Evolutionary conservation across 805 yeast genomes (phyloP), one percentile per base, ranked within the genome.

Genomic region (Spathaspora sp.): DNA sequence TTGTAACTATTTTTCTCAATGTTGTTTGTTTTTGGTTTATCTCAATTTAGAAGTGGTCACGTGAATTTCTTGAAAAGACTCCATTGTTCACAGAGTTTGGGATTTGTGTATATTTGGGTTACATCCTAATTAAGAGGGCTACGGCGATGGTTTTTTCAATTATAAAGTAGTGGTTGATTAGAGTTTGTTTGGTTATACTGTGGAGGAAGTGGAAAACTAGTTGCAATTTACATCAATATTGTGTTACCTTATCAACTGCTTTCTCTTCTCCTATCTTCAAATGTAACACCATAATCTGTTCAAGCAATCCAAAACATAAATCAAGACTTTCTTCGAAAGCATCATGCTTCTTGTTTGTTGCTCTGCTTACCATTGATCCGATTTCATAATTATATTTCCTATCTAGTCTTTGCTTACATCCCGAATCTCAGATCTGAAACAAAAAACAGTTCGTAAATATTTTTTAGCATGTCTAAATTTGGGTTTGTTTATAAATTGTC

Each of bases 61-160:
- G 54, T 52, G 54, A 49, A 42, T 52, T 32, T 49, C 52, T 46
- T 52, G 19, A 52, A 52, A 23, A 20, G 9, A 16, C 12, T 5
- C 5, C 20, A 40, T 49, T 39, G 40, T 40, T 19, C 3, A n/a
- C 5, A 3, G 29, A 6, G 40, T 9, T 16, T 3, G 2, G 11
- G 8, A 35, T 35, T 35, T 35, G 40, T 35, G 38, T 19, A 18
- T 42, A 42, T 42, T 42, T 42, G 8, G 32, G 32, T 42, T 42
- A 8, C 32, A 42, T 28, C 45, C 45, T 17, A 42, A 42, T 35
- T 7, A 14, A 35, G 40, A 35, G 18, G n/a, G 17, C 18, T 6
- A n/a, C 7, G 40, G 40, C 35, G 12, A 31, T 14, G 35, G 35
- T 31, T 31, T 31, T 10, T 10, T n/a, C n/a, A n/a, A n/a, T n/a